phyloP scores from a whole-genome alignment of 164 flowering plant species.

The Paratinospora sagittata region DNA sequence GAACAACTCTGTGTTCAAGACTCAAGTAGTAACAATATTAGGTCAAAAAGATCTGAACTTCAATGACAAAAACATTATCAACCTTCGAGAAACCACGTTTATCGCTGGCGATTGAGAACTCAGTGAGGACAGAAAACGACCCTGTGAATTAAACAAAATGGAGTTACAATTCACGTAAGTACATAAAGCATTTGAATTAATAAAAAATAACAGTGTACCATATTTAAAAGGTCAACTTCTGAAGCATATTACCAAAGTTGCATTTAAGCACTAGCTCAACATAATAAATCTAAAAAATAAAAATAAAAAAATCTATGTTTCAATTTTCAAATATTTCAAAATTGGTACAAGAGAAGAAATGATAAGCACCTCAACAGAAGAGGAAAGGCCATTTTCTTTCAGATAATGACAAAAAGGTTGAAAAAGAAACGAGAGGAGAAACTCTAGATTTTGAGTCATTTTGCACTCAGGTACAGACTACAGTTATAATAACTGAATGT shows the following conservation, averaged over 20 bases:
- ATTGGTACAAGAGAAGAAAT: no score
- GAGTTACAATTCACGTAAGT: neutral
- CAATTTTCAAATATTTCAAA: no score
- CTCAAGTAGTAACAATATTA: neutral
- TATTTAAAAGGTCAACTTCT: neutral
- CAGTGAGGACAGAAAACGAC: slow-evolving; percentile 76
- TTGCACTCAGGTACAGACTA: no score
- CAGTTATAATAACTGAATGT: no score
- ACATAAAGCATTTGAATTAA: neutral
- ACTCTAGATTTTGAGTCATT: no score
- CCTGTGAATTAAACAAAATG: slow-evolving; percentile 38
- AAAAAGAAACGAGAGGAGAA: no score
- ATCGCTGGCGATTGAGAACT: slow-evolving; percentile 74
- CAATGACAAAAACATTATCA: neutral
- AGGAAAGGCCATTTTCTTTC: neutral
- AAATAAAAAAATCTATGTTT: no score
- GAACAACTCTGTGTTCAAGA: neutral
- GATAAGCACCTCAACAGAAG: neutral
- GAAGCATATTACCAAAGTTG: neutral
- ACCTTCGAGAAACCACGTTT: slow-evolving; percentile 79
- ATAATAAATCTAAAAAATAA: neutral
- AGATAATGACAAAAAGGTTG: neutral
- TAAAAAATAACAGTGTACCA: neutral
- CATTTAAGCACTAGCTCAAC: neutral
- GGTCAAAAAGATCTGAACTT: neutral